These are phyloP conservation scores for Gyromitra esculenta DNA, from an alignment of 2,329 filamentous ascomycete species.

Conservation along the genomic window DNA sequence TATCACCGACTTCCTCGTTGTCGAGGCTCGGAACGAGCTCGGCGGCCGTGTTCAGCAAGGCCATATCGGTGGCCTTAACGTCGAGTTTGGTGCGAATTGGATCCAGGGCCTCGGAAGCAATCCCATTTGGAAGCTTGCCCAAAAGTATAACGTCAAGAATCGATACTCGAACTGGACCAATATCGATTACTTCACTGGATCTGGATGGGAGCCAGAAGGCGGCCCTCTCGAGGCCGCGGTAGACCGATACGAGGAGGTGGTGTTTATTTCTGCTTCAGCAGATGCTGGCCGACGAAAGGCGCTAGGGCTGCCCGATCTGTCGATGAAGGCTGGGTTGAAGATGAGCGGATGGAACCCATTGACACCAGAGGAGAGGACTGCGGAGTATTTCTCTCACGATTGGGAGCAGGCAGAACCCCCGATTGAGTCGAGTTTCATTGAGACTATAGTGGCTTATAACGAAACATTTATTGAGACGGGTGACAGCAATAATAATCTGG, in stretches of 20 bases:
- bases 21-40: conserved; percentile 71
- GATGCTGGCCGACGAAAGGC: conserved; percentile 69
- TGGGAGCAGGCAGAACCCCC: conserved; percentile 70
- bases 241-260: conserved; percentile 64
- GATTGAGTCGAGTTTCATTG: conserved; percentile 58
- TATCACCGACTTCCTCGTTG: conserved; percentile 71
- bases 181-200: conserved; percentile 70
- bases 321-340: conserved; percentile 68
- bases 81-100: conserved; percentile 77
- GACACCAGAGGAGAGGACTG: conserved; percentile 68
- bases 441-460: conserved; percentile 52
- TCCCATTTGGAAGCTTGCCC: conserved; percentile 53
- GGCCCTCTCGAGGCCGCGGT: conserved; percentile 63
- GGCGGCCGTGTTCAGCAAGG: conserved; percentile 71
- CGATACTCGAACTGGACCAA: conserved; percentile 69
- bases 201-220: conserved; percentile 61
- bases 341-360: conserved; percentile 72
- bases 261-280: conserved; percentile 63
- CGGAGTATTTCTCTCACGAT: conserved; percentile 71
- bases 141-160: conserved; percentile 69
- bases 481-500: conserved; percentile 53
- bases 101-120: conserved; percentile 55
- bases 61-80: conserved; percentile 68
- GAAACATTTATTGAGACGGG: conserved; percentile 54
- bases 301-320: conserved; percentile 71